Evolutionary conservation across 306 rosid species (phyloP).

Genomic region (Inga oerstediana): DNA sequence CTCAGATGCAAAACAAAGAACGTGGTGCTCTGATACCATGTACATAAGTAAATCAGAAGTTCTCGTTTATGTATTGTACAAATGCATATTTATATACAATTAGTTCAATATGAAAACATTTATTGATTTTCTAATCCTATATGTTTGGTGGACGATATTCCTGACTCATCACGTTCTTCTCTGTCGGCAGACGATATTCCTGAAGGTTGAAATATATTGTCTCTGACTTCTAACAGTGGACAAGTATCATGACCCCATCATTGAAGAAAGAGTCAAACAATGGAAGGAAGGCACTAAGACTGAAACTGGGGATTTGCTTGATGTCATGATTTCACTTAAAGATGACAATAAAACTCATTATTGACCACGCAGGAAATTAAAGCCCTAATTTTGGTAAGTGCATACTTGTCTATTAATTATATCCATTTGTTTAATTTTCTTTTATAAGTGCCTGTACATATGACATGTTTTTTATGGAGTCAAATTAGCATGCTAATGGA

Average conservation of each 20-base stretch:
- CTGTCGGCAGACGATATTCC: too few relatives aligned
- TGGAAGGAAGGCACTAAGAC: conserved; percentile 39
- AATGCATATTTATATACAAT: too few relatives aligned
- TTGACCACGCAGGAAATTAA: conserved; percentile 46
- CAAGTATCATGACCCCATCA: conserved; percentile 35
- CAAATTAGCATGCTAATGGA: background rate
- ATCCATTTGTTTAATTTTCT: background rate
- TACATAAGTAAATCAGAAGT: too few relatives aligned
- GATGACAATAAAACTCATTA: conserved; percentile 28
- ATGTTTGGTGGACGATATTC: too few relatives aligned
- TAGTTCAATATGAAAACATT: too few relatives aligned
- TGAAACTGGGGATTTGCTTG: conserved; percentile 44
- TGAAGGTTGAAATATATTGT: too few relatives aligned
- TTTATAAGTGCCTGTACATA: background rate
- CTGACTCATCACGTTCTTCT: too few relatives aligned
- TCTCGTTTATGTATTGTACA: too few relatives aligned
- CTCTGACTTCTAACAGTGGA: background rate
- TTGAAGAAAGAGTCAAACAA: conserved; percentile 34
- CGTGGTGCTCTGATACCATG: too few relatives aligned
- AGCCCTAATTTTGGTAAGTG: conserved; percentile 40
- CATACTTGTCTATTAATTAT: background rate
- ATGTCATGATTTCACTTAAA: conserved; percentile 44
- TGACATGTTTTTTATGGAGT: background rate
- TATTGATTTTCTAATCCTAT: too few relatives aligned
- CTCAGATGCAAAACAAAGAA: too few relatives aligned